These are phyloP conservation scores for Kuraishia molischiana DNA, from an alignment of 805 yeast genomes.

Conservation along the genomic window DNA sequence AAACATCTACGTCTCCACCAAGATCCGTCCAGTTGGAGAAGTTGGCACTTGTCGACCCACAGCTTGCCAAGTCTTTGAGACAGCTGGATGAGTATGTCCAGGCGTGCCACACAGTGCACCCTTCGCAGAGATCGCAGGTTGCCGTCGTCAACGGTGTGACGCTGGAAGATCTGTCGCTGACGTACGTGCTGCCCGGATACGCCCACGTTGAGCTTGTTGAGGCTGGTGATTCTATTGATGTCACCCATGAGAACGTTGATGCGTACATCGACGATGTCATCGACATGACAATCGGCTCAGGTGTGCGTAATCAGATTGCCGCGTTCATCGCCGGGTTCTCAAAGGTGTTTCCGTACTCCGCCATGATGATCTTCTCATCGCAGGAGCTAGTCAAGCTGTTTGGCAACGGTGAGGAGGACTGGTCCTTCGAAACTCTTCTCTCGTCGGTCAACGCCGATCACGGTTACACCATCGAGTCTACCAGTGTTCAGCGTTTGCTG, in stretches of 20 bases:
- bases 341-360: conserved; percentile 67
- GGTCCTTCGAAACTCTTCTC: conserved; percentile 58
- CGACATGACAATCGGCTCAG: conserved; percentile 50
- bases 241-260: conserved; percentile 44
- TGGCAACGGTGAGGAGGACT: conserved; percentile 80
- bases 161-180: conserved; percentile 46
- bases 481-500: conserved; percentile 50
- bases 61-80: conserved; percentile 46
- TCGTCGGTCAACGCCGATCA: conserved; percentile 75
- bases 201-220: conserved; percentile 46
- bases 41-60: conserved; percentile 44
- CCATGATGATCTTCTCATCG: conserved; percentile 63
- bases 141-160: conserved; percentile 24
- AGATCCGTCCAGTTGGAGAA: conserved; percentile 20
- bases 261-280: conserved; percentile 46
- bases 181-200: conserved; percentile 73
- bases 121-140: conserved; percentile 1
- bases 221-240: conserved; percentile 41
- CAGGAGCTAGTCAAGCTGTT: conserved; percentile 62
- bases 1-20: conserved; percentile 1
- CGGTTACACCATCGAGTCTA: conserved; percentile 71
- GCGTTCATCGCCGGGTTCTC: conserved; percentile 77
- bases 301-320: conserved; percentile 53
- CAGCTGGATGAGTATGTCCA: conserved; percentile 35
- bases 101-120: conserved; percentile 5